These are phyloP conservation scores for Patellifolia procumbens DNA, from an alignment of 179 eudicot species.

Conservation along the genomic window DNA sequence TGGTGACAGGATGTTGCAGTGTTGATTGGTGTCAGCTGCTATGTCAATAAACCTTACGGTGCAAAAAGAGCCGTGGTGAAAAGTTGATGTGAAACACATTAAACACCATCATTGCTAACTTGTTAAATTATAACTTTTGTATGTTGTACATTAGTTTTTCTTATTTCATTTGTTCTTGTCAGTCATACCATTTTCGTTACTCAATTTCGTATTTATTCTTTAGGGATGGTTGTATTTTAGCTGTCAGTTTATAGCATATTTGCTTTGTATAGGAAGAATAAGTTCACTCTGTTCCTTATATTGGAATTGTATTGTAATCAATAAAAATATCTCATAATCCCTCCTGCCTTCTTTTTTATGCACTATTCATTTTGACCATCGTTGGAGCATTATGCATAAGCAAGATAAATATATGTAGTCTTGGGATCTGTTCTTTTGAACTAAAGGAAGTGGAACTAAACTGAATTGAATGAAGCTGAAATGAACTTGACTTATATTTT, in stretches of 20 bases:
- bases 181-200: neutral
- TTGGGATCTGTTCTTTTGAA: no score
- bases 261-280: conserved; percentile 6
- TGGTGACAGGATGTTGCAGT: neutral
- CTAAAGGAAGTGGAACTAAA: no score
- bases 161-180: neutral
- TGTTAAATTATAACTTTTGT: conserved; percentile 3
- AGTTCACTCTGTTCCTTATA: neutral
- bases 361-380: no score
- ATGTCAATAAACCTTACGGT: neutral
- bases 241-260: neutral
- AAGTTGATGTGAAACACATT: neutral
- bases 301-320: neutral
- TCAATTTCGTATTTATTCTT: neutral
- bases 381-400: no score
- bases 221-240: conserved; percentile 3
- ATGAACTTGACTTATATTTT: no score
- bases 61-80: neutral
- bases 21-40: conserved; percentile 4
- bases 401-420: no score
- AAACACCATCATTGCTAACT: neutral
- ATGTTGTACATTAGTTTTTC: conserved; percentile 30
- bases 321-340: neutral
- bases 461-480: no score
- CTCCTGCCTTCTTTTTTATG: no score